Base-by-base conservation (phyloP, 2,329 filamentous ascomycete genomes). In the Aureobasidium subglaciale region DNA sequence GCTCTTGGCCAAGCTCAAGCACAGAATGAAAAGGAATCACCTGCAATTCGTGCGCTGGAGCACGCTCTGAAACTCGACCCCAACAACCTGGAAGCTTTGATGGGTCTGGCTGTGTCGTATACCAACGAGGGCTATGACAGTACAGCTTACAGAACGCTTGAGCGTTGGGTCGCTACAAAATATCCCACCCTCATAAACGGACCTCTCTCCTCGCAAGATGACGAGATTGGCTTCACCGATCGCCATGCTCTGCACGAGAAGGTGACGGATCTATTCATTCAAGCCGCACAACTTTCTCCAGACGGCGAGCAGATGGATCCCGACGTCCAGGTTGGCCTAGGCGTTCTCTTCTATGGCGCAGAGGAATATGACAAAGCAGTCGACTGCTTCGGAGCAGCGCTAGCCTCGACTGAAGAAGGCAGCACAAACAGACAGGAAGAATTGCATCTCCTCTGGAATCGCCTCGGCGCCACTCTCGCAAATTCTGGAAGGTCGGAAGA, bases 81-180 rank as follows among this genome's bases (percentile, higher is more conserved):
- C 0, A 85, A 84, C 65, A 96, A 96, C 67, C 80, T 95, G 18
- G 83, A 88, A 58, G 92, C 91, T 0, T 79, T 99, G 42, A 97
- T 99, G 92, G 91, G 90, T 1, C 77, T 99, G 52, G 90, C 92
- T 13, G 92, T 99, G 18, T 95, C 89, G 5, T 99, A 99, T 72
- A 99, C 93, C 45, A 99, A 99, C 73, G 93, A 99, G 74, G 93
- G 92, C 60, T 99, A 97, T 73, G 93, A 99, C 72, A 92, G 88
- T 67, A 95, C 91, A 18, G 92, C 93, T 45, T 99, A 97, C 77
- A 85, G 92, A 55, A 97, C 92, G 9, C 80, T 99, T 13, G 93
- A 99, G 74, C 88, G 92, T 61, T 99, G 93, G 93, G 80, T 99
- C 27, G 89, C 90, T n/a, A 83, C 88, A 65, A 95, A 95, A 72